These are phyloP conservation scores for Lactarius hatsudake DNA, from an alignment of 768 basidiomycete species.

Conservation along the genomic window DNA sequence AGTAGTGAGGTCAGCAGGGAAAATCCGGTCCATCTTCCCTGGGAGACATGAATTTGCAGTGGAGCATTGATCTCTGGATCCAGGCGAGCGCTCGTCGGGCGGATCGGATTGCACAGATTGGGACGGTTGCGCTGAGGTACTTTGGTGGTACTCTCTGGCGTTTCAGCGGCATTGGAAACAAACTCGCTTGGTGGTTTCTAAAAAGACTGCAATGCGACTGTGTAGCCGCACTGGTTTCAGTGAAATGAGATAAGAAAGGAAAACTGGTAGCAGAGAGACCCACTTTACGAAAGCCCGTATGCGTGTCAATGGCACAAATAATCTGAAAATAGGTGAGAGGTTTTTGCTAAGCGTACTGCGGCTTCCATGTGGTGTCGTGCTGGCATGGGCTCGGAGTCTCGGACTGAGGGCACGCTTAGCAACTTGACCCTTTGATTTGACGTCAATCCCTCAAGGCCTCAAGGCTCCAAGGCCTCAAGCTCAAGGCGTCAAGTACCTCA, in stretches of 20 bases:
- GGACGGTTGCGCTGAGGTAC: neutral
- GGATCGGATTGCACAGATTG: neutral
- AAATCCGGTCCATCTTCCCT: neutral
- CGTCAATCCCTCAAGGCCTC: neutral
- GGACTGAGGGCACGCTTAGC: neutral
- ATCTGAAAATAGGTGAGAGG: constrained; percentile 12
- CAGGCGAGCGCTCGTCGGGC: neutral
- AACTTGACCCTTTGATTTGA: neutral
- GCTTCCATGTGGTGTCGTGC: constrained; percentile 10
- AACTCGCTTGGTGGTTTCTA: neutral
- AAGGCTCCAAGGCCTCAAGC: neutral
- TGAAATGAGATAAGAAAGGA: neutral
- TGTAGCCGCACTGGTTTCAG: neutral
- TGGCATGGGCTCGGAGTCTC: constrained; percentile 7
- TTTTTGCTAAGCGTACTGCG: constrained; percentile 8
- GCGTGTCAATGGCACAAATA: neutral
- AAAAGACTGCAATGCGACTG: too few relatives aligned
- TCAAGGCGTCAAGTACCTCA: neutral
- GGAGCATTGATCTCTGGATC: neutral
- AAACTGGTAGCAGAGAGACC: neutral
- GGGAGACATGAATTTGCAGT: neutral
- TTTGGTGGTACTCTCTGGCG: neutral
- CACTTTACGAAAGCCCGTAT: neutral
- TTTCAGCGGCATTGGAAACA: neutral
- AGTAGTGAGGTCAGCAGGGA: neutral